Conservation (phyloP, 345 rosid genomes). For the Lagerstroemia speciosa region DNA sequence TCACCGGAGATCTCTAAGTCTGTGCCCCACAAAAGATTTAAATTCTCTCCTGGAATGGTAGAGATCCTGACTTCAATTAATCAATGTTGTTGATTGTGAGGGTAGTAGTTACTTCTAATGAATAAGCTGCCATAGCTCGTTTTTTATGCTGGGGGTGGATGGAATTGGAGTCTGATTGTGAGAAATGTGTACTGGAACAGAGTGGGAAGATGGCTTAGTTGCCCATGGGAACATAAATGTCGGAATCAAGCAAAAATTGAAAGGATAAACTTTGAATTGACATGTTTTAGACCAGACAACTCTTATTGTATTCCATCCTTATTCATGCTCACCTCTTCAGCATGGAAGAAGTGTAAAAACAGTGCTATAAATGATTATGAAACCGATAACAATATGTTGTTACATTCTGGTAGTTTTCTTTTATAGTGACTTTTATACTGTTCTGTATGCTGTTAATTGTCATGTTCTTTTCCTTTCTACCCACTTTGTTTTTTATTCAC, state of each 20-base stretch:
- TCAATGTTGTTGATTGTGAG: neutral
- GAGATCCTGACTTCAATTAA: neutral
- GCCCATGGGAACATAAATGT: neutral
- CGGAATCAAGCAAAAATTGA: neutral
- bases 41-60: constrained; percentile 93
- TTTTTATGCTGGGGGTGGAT: neutral
- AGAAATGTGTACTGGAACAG: neutral
- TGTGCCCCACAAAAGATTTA: constrained; percentile 40
- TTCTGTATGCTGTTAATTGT: neutral
- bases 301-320: neutral
- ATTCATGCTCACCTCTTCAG: neutral
- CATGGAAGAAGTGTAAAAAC: neutral
- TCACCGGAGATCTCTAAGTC: constrained; percentile 62
- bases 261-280: neutral
- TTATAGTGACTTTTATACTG: neutral
- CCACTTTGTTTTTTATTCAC: neutral
- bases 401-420: neutral
- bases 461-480: neutral
- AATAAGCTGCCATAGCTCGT: neutral
- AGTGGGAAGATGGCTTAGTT: neutral
- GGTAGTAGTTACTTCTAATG: neutral
- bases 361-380: neutral
- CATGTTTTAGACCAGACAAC: neutral
- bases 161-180: neutral
- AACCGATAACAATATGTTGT: neutral